Conservation (phyloP, 257 asterid species). For the Fraxinus quadrangulata region DNA sequence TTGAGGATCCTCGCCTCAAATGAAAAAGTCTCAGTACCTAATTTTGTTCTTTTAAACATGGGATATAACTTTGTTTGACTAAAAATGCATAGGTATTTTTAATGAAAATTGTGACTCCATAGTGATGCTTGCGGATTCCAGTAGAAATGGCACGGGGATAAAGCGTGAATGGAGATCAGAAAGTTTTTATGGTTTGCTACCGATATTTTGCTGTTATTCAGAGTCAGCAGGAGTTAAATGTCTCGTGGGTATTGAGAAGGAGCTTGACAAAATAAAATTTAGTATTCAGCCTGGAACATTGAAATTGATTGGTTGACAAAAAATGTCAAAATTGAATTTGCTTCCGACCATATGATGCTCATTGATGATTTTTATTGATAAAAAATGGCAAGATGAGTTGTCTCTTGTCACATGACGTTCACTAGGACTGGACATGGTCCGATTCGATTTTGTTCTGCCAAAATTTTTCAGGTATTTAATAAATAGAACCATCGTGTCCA, state of each 20-base stretch:
- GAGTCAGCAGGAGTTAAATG: not conserved
- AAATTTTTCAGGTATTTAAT: too few relatives aligned
- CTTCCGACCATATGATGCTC: not conserved
- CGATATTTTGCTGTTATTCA: not conserved
- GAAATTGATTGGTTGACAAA: slow-evolving; percentile 7
- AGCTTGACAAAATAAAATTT: slow-evolving; percentile 3
- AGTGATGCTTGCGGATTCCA: not conserved
- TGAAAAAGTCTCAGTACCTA: too few relatives aligned
- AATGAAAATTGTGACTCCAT: not conserved
- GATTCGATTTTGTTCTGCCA: too few relatives aligned
- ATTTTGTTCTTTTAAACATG: too few relatives aligned
- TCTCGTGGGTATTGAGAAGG: slow-evolving; percentile 12
- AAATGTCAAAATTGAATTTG: not conserved
- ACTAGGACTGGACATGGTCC: too few relatives aligned
- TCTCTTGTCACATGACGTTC: not conserved
- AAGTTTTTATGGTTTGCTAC: not conserved
- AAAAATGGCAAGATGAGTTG: not conserved
- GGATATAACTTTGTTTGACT: not conserved
- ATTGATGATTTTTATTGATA: not conserved
- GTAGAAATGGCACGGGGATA: not conserved
- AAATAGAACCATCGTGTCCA: too few relatives aligned
- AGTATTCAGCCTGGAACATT: slow-evolving; percentile 16
- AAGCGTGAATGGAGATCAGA: not conserved
- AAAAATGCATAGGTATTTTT: too few relatives aligned
- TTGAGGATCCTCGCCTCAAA: too few relatives aligned